These are phyloP conservation scores for Chaetoscypha palmicola DNA, from an alignment of 2,329 filamentous ascomycete genomes.

Conservation along the genomic window DNA sequence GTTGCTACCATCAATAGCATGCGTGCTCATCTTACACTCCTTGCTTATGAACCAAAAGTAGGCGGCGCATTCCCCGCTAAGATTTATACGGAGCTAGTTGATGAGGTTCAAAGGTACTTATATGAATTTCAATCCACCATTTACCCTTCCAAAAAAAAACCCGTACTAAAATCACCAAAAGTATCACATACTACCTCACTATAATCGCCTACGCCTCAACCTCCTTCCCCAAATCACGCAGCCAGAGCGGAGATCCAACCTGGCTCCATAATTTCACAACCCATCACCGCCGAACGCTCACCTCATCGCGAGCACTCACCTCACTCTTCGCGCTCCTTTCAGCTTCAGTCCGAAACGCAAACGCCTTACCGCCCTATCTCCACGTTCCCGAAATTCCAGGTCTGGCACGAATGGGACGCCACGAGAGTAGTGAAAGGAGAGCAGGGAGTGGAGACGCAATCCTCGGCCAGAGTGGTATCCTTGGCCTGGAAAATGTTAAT, in stretches of 20 bases:
- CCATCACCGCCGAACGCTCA: slow-evolving; percentile 46
- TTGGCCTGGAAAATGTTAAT: slow-evolving; percentile 56
- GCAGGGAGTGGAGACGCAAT: not conserved
- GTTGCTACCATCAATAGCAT: slow-evolving; percentile 55
- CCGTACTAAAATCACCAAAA: slow-evolving; percentile 21
- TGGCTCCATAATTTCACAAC: slow-evolving; percentile 42
- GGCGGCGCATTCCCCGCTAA: slow-evolving; percentile 58
- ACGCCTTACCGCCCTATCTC: slow-evolving; percentile 63
- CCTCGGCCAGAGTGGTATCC: slow-evolving; percentile 32
- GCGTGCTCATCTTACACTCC: slow-evolving; percentile 52
- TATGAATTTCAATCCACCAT: not conserved
- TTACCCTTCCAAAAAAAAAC: not conserved
- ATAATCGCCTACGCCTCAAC: slow-evolving; percentile 56
- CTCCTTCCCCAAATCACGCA: slow-evolving; percentile 31
- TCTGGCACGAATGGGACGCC: slow-evolving; percentile 47
- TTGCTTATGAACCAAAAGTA: slow-evolving; percentile 61
- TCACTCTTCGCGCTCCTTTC: slow-evolving; percentile 62
- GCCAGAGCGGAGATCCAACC: slow-evolving; percentile 24
- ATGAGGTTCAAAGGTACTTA: slow-evolving; percentile 17
- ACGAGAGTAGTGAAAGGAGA: slow-evolving; percentile 40
- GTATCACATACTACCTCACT: slow-evolving; percentile 59
- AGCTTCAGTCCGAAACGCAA: slow-evolving; percentile 55
- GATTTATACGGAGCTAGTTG: slow-evolving; percentile 11
- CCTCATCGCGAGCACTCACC: slow-evolving; percentile 55
- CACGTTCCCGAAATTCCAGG: slow-evolving; percentile 52